Evolutionary conservation across 257 asterid genomes (phyloP).

Genomic region (Fraxinus americana): DNA sequence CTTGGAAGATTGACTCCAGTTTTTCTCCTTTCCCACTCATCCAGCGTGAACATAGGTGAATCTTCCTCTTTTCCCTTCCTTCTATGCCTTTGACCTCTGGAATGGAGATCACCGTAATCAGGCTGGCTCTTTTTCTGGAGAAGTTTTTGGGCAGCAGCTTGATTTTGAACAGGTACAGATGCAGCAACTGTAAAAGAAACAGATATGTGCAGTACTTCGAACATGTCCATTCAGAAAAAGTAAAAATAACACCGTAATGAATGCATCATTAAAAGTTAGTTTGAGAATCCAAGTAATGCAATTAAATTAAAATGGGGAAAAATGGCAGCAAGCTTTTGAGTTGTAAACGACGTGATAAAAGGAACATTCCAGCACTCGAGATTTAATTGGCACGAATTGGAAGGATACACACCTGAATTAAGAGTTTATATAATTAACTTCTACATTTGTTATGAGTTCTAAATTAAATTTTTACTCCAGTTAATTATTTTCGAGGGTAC

Average conservation of each 20-base stretch:
- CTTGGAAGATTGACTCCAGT: constrained; percentile 39
- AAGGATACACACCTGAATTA: neutral
- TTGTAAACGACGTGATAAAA: neutral
- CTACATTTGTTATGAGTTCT: neutral
- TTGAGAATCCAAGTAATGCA: neutral
- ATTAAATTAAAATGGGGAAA: constrained; percentile 7
- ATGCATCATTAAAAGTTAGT: neutral
- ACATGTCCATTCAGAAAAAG: constrained; percentile 5
- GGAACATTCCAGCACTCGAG: neutral
- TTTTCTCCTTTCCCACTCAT: constrained; percentile 86
- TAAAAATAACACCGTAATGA: constrained; percentile 12
- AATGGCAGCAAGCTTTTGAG: neutral
- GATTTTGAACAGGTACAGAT: constrained; percentile 79
- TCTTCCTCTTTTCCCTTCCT: constrained; percentile 60
- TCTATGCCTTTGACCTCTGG: constrained; percentile 55
- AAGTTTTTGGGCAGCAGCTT: constrained; percentile 88
- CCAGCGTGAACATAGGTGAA: constrained; percentile 61
- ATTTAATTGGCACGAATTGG: neutral
- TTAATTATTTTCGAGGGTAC: neutral
- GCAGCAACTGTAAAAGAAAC: constrained; percentile 55
- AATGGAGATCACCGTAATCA: constrained; percentile 37
- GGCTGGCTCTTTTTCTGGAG: constrained; percentile 73
- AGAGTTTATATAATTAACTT: neutral
- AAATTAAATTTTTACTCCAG: neutral
- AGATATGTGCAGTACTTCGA: constrained; percentile 19